Percentiles rank a stretch among this genome's conserved stretches.
Evolutionary conservation across 768 basidiomycete genomes (phyloP).

Genomic region (Leccinum ochraceum): DNA sequence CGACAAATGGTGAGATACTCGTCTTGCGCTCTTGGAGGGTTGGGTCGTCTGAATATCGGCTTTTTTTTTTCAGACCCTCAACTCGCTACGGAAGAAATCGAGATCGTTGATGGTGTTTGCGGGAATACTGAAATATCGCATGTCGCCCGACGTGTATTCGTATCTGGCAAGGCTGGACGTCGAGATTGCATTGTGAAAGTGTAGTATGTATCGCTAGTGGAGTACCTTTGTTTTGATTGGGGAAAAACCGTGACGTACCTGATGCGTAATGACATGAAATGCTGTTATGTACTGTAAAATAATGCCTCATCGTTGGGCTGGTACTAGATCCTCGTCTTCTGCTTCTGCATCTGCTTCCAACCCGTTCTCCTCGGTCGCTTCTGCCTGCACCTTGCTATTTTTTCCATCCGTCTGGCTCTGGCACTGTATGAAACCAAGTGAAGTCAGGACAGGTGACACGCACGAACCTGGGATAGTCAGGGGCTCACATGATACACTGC

Average conservation of each 20-base stretch:
- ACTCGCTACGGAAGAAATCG: constrained; percentile 73
- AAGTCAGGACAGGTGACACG: neutral
- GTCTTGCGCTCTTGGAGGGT: constrained; percentile 9
- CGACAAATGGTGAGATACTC: constrained; percentile 66
- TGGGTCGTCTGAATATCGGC: constrained; percentile 16
- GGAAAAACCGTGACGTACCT: constrained; percentile 22
- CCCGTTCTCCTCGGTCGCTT: constrained; percentile 31
- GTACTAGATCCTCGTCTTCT: constrained; percentile 25
- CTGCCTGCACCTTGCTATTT: constrained; percentile 26
- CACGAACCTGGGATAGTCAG: neutral
- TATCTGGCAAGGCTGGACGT: constrained; percentile 86
- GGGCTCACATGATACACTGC: constrained; percentile 75
- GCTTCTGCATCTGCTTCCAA: constrained; percentile 27
- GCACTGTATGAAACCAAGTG: constrained; percentile 27
- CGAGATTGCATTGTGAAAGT: constrained; percentile 67
- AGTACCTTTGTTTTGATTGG: neutral
- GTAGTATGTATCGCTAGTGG: neutral
- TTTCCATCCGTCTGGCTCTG: constrained; percentile 30
- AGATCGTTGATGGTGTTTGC: constrained; percentile 88
- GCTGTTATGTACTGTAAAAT: neutral
- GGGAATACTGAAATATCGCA: constrained; percentile 82
- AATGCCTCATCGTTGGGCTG: constrained; percentile 29
- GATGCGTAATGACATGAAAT: neutral
- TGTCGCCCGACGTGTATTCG: constrained; percentile 89
- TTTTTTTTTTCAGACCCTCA: constrained; percentile 47